phyloP scores from a whole-genome alignment of 2,329 filamentous ascomycete species.

The Cercospora janseana region DNA sequence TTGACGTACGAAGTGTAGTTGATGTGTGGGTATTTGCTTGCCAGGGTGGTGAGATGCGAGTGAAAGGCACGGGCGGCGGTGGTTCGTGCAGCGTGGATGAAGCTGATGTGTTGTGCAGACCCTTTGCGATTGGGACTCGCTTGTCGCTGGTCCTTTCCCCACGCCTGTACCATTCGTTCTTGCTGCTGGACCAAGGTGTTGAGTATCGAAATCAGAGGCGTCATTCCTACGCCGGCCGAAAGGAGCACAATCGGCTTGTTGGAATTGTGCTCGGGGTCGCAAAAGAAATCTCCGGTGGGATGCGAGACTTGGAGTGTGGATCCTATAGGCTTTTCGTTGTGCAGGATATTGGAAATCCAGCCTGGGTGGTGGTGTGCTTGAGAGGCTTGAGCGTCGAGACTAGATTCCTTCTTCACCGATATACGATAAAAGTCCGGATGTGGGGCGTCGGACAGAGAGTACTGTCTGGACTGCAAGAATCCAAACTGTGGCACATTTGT shows the following conservation, averaged over 20 bases:
- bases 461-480: constrained; percentile 67
- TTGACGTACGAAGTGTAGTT: constrained; percentile 59
- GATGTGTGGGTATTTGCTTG: constrained; percentile 49
- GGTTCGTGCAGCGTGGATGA: constrained; percentile 61
- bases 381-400: constrained; percentile 49
- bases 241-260: constrained; percentile 62
- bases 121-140: no score
- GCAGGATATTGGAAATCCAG: constrained; percentile 67
- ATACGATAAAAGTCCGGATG: constrained; percentile 64
- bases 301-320: constrained; percentile 65
- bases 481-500: constrained; percentile 58
- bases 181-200: constrained; percentile 48
- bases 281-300: constrained; percentile 60
- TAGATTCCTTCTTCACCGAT: constrained; percentile 66
- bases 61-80: constrained; percentile 56
- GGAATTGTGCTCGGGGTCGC: constrained; percentile 49
- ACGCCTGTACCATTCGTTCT: background rate
- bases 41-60: constrained; percentile 48
- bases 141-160: no score
- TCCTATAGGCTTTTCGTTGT: constrained; percentile 60
- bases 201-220: constrained; percentile 65
- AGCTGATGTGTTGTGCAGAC: constrained; percentile 54
- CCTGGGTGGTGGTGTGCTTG: constrained; percentile 56
- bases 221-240: constrained; percentile 67
- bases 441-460: constrained; percentile 68